Evolutionary conservation across 805 yeast species (phyloP).

Genomic region (Candida wancherniae): DNA sequence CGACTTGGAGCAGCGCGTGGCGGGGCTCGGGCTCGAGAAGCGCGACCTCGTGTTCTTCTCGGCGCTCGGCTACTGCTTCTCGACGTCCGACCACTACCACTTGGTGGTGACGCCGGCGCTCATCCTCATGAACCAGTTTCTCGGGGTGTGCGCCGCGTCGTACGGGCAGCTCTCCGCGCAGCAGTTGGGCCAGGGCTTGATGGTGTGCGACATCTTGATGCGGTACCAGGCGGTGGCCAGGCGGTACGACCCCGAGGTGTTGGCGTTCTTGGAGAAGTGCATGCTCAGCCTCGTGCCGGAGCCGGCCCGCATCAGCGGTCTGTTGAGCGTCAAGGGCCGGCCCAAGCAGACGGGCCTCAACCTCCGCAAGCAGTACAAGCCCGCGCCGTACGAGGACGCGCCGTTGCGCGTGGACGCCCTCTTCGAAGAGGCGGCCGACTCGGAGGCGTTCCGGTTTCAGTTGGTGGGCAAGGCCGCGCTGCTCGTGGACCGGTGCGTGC

Average conservation of each 20-base stretch:
- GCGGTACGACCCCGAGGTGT: conserved; percentile 77
- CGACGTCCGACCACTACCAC: conserved; percentile 96
- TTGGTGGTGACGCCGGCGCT: conserved; percentile 81
- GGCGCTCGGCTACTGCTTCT: conserved; percentile 71
- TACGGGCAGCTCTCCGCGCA: conserved; percentile 23
- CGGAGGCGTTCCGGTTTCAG: conserved; percentile 20
- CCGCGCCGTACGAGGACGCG: conserved; percentile 2
- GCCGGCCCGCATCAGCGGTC: conserved; percentile 18
- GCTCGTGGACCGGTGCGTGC: conserved; percentile 27
- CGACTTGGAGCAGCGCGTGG: conserved; percentile 51
- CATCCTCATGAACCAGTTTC: conserved; percentile 64
- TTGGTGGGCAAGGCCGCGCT: conserved; percentile 31
- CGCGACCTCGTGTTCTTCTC: conserved; percentile 64
- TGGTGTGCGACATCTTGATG: conserved; percentile 58
- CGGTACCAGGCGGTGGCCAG: conserved; percentile 77
- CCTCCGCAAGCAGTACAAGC: conserved; percentile 16
- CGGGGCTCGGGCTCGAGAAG: conserved; percentile 16
- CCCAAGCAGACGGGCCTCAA: conserved; percentile 9
- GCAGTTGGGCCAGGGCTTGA: conserved; percentile 55
- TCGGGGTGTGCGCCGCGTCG: conserved; percentile 30
- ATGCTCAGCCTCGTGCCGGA: conserved; percentile 43
- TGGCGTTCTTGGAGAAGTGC: conserved; percentile 51
- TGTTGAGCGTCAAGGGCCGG: conserved; percentile 8
- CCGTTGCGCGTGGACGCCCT: conserved; percentile 11
- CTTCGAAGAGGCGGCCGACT: conserved; percentile 9